Base-by-base conservation (phyloP, 805 yeast genomes). In the Wickerhamomyces bovis region DNA sequence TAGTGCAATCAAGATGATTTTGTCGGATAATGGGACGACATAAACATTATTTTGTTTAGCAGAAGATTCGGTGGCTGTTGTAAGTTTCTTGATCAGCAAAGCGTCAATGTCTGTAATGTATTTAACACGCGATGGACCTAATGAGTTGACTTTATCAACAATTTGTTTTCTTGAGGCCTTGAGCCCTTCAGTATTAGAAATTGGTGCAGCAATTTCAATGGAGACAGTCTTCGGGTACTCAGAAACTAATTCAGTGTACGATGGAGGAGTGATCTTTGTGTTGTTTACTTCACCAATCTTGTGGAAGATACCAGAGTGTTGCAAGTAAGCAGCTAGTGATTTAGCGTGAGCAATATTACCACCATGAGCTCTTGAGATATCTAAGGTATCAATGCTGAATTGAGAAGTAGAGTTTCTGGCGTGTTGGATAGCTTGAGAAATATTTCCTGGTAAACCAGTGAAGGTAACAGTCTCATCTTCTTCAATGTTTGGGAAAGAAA, bases 361-460 rank as follows among this genome's bases (percentile, higher is more conserved):
- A 58, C 89, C 86, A 64, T 62, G 97, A 26, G 98, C 96, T 65
- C 78, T 83, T 11, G 95, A 81, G 64, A 94, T 82, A 58, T 89
- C 96, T 60, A 94, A 73, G 31, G 80, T 68, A 53, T 82, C 89
- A 38, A 83, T 78, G 47, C 74, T 70, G 61, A 74, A 80, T 46
- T 77, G 73, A 42, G 80, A 70, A 30, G 94, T 77, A 38, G 79
- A 71, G 42, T 72, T 62, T 63, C 81, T 77, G 15, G 92, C 87
- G 49, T 67, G 69, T 25, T 71, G 71, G 51, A 83, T 71, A 18
- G 97, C 97, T 16, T 69, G 67, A 12, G 72, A 57, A 43, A 90
- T 75, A 45, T 78, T 73, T 15, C 66, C 54, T n/a, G 73, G 70
- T 45, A 80, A 81, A 55, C 94, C 96, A 47, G 80, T 68, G 61